Percentiles rank a stretch among this genome's conserved stretches.
Conservation (phyloP, 805 yeast genomes). For the Kluyveromyces wickerhamii region DNA sequence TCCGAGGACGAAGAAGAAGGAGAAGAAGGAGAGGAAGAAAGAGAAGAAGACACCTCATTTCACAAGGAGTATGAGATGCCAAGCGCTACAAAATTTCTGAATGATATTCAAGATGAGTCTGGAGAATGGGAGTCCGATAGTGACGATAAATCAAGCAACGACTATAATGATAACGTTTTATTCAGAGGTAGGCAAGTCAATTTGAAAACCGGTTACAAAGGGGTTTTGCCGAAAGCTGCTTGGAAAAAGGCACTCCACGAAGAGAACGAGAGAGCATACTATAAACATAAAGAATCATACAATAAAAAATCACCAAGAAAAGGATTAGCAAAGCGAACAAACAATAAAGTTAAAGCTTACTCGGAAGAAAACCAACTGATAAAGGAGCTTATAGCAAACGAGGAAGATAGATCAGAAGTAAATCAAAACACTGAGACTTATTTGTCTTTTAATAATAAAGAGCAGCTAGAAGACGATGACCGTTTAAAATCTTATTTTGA, state of each 20-base stretch:
- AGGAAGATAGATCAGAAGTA: slow-evolving; percentile 13
- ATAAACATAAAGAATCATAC: slow-evolving; percentile 4
- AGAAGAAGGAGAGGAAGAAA: neutral
- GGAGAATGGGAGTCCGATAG: neutral
- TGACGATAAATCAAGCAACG: neutral
- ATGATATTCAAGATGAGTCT: slow-evolving; percentile 6
- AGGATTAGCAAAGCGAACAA: slow-evolving; percentile 24
- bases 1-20: slow-evolving; percentile 4
- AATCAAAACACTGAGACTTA: neutral
- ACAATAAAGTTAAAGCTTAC: neutral
- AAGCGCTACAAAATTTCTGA: slow-evolving; percentile 3
- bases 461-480: neutral
- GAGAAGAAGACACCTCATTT: neutral
- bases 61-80: neutral
- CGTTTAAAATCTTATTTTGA: neutral
- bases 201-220: slow-evolving; percentile 25
- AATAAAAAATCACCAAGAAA: slow-evolving; percentile 8
- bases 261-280: neutral
- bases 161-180: slow-evolving; percentile 4
- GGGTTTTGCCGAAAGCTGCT: slow-evolving; percentile 25
- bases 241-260: slow-evolving; percentile 22
- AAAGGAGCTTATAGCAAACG: slow-evolving; percentile 20
- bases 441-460: neutral
- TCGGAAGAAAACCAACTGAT: slow-evolving; percentile 14
- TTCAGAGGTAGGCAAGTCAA: slow-evolving; percentile 25